phyloP scores from a whole-genome alignment of 2,329 filamentous ascomycete species.

The Aspergillus uvarum region DNA sequence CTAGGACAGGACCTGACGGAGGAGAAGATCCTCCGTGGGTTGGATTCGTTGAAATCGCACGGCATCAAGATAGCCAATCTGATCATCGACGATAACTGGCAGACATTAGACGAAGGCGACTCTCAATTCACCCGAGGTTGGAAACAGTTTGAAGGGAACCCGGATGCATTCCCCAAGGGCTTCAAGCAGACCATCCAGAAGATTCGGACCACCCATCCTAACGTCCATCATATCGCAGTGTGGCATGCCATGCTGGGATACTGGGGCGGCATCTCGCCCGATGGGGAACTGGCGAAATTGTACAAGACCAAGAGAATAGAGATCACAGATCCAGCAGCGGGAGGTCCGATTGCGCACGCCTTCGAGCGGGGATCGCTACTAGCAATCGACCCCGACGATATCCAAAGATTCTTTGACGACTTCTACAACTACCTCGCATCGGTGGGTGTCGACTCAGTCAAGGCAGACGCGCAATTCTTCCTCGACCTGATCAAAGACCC shows the following conservation, averaged over 20 bases:
- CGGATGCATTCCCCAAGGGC: constrained; percentile 74
- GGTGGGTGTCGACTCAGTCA: constrained; percentile 79
- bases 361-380: constrained; percentile 58
- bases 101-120: constrained; percentile 64
- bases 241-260: constrained; percentile 91
- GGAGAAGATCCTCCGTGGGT: constrained; percentile 71
- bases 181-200: constrained; percentile 68
- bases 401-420: constrained; percentile 77
- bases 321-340: constrained; percentile 55
- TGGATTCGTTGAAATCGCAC: constrained; percentile 68
- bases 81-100: constrained; percentile 98
- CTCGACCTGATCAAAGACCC: constrained; percentile 73
- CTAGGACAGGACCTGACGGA: constrained; percentile 81
- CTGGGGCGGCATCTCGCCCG: constrained; percentile 82
- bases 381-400: constrained; percentile 72
- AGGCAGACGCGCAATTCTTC: constrained; percentile 91
- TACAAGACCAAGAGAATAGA: constrained; percentile 71
- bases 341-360: constrained; percentile 40
- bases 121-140: constrained; percentile 59
- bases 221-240: constrained; percentile 80
- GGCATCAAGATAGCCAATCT: constrained; percentile 78
- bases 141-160: constrained; percentile 84
- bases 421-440: constrained; percentile 80
- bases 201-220: constrained; percentile 68
- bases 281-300: constrained; percentile 69